Conservation (phyloP, 1,139 yeast genomes). For the Saccharomyces hybrid region DNA sequence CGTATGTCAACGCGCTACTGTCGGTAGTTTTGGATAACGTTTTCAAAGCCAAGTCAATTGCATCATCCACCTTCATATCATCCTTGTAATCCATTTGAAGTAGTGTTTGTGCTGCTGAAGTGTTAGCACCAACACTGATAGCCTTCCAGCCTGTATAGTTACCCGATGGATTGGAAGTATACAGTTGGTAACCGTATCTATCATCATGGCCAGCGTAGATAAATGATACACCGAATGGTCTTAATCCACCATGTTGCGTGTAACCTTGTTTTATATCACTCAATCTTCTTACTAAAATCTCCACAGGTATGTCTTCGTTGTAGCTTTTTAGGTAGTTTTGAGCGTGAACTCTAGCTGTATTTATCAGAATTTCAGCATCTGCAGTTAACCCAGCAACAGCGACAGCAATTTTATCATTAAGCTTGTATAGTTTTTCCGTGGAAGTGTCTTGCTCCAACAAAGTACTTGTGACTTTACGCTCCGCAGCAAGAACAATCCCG, state of each 20-base stretch:
- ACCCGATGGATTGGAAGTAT: slow-evolving; percentile 94
- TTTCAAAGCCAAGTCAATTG: slow-evolving; percentile 70
- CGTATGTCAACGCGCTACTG: slow-evolving; percentile 73
- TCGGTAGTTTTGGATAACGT: slow-evolving; percentile 50
- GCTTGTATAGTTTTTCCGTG: slow-evolving; percentile 82
- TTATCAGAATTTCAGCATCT: slow-evolving; percentile 87
- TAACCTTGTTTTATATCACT: slow-evolving; percentile 96
- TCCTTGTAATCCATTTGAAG: slow-evolving; percentile 92
- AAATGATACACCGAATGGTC: slow-evolving; percentile 97
- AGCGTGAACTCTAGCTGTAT: slow-evolving; percentile 77
- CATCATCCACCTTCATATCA: slow-evolving; percentile 66
- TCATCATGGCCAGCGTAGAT: slow-evolving; percentile 95
- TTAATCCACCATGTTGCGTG: slow-evolving; percentile 96
- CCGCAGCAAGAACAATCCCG: slow-evolving; percentile 95
- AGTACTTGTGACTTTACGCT: slow-evolving; percentile 87
- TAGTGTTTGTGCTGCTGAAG: slow-evolving; percentile 90
- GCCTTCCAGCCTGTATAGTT: slow-evolving; percentile 99
- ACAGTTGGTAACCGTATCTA: slow-evolving; percentile 80
- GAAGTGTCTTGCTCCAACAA: slow-evolving; percentile 88
- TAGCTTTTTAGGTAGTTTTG: slow-evolving; percentile 79
- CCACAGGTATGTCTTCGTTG: slow-evolving; percentile 89
- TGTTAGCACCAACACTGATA: slow-evolving; percentile 93
- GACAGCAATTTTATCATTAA: slow-evolving; percentile 77
- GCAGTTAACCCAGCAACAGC: slow-evolving; percentile 99
- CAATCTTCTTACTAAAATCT: slow-evolving; percentile 74